Evolutionary conservation across 768 basidiomycete genomes (phyloP).

Genomic region (Trametes cingulata): DNA sequence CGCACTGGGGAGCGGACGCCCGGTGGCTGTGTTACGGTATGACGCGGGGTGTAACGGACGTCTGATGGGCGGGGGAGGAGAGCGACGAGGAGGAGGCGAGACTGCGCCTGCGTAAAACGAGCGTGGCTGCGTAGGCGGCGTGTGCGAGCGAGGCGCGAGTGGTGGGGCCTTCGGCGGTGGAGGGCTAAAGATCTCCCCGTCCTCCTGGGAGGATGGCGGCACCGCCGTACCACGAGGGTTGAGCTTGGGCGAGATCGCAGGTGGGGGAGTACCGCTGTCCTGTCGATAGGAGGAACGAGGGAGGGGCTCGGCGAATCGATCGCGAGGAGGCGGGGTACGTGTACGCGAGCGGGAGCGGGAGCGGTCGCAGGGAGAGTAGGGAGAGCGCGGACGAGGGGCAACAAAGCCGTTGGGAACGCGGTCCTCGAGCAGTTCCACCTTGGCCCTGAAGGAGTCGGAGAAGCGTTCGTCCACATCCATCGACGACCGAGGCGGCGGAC

Average conservation of each 20-base stretch:
- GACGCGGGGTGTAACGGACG: constrained; percentile 34
- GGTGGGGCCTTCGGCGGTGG: constrained; percentile 35
- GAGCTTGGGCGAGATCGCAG: constrained; percentile 1
- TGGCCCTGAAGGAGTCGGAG: constrained; percentile 12
- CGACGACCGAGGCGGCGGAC: neutral
- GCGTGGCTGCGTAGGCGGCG: constrained; percentile 51
- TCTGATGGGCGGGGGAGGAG: constrained; percentile 24
- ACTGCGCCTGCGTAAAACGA: constrained; percentile 38
- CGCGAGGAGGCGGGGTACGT: neutral
- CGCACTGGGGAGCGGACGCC: constrained; percentile 40
- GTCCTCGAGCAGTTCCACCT: constrained; percentile 20
- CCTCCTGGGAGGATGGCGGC: constrained; percentile 45
- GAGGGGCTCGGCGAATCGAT: neutral
- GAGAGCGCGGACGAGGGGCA: neutral
- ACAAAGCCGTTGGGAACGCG: neutral
- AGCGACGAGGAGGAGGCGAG: constrained; percentile 28
- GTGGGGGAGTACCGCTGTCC: neutral
- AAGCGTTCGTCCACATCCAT: neutral
- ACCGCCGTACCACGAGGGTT: neutral
- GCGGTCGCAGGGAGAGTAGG: neutral
- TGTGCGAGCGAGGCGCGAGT: constrained; percentile 41
- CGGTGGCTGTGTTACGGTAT: constrained; percentile 28
- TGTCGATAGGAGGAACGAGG: neutral
- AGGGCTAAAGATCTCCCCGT: constrained; percentile 51
- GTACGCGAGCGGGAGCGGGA: neutral